These are phyloP conservation scores for Gaeumannomyces sp. DNA, from an alignment of 2,329 filamentous ascomycete genomes.

Conservation along the genomic window DNA sequence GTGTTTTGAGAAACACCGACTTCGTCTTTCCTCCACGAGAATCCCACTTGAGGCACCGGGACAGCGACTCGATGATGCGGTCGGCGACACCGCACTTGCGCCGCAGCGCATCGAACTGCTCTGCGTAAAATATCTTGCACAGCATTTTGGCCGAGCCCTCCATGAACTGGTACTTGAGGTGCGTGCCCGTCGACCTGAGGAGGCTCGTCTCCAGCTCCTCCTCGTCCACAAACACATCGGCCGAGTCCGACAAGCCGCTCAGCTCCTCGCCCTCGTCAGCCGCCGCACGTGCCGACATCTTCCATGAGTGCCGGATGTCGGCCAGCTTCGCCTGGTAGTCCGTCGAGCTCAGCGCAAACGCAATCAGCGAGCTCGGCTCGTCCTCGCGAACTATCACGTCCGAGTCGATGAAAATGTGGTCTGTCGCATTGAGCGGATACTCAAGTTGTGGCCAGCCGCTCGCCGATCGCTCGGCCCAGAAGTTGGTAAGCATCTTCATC, in stretches of 20 bases:
- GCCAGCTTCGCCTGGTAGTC: conserved; percentile 80
- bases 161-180: conserved; percentile 92
- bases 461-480: conserved; percentile 96
- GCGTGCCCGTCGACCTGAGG: conserved; percentile 77
- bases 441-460: conserved; percentile 91
- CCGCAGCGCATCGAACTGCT: conserved; percentile 92
- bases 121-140: conserved; percentile 97
- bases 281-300: conserved; percentile 25
- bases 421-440: conserved; percentile 79
- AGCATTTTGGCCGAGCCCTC: conserved; percentile 92
- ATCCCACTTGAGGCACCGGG: conserved; percentile 95
- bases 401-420: conserved; percentile 95
- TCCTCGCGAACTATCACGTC: conserved; percentile 97
- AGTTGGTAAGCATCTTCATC: conserved; percentile 93
- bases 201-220: conserved; percentile 79
- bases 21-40: conserved; percentile 97
- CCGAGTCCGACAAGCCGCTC: conserved; percentile 7
- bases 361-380: conserved; percentile 92
- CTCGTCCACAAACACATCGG: conserved; percentile 43
- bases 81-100: conserved; percentile 90
- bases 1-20: conserved; percentile 91
- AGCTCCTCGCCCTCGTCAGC: conserved; percentile 30
- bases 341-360: conserved; percentile 79
- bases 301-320: conserved; percentile 51
- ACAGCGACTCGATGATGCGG: conserved; percentile 90